Conservation (phyloP, 2,329 filamentous ascomycete species). For the Arthrobotrys musiformis region DNA sequence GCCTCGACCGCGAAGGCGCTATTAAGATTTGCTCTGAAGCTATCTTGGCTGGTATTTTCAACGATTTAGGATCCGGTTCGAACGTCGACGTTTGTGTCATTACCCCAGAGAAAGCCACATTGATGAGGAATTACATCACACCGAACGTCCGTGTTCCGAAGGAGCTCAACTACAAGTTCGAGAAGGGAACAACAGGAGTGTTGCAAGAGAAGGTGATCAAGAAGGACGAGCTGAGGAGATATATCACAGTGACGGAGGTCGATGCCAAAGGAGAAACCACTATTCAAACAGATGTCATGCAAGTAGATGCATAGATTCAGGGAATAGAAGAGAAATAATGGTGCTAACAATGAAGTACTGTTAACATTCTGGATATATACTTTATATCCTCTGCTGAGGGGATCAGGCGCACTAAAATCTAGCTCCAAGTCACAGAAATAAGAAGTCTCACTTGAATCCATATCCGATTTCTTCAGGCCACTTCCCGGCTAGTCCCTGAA, state of each 20-base stretch:
- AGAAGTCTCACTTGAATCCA: constrained; percentile 2
- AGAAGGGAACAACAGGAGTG: constrained; percentile 90
- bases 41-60: constrained; percentile 97
- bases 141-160: constrained; percentile 93
- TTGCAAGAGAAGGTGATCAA: constrained; percentile 96
- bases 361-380: not conserved
- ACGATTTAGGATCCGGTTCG: constrained; percentile 94
- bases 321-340: not conserved
- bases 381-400: not conserved
- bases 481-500: constrained; percentile 6
- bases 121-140: constrained; percentile 91
- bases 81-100: constrained; percentile 98
- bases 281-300: constrained; percentile 66
- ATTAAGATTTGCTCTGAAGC: constrained; percentile 84
- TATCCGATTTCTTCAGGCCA: not conserved
- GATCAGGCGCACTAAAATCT: not conserved
- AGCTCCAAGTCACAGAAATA: not conserved
- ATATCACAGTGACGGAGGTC: constrained; percentile 89
- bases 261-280: constrained; percentile 73
- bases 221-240: constrained; percentile 92
- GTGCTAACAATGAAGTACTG: not conserved
- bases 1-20: constrained; percentile 81
- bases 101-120: constrained; percentile 86
- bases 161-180: constrained; percentile 91
- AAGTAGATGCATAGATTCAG: constrained; percentile 70